Evolutionary conservation across 352 stramenopile genomes (phyloP), one percentile per base, ranked within the genome.

Genomic region (Pythium phragmitis): DNA sequence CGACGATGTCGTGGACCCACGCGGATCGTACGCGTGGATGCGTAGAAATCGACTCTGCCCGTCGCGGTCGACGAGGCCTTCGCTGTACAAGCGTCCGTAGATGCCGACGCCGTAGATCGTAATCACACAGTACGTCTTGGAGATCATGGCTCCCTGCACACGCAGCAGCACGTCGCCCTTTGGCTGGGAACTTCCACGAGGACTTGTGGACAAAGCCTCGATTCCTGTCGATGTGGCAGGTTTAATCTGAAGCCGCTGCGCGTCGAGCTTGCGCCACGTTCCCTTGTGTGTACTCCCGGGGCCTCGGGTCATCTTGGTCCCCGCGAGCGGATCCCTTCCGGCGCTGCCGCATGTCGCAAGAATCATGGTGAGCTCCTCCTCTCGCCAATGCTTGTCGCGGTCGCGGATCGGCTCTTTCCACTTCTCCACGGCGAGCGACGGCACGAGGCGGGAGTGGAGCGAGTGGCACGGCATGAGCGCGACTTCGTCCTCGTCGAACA

Each of bases 391-490:
- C 56, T 89, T 91, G 67, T 85, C 60, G 9, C 82, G 78, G 51
- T 89, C 78, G 12, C 80, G 74, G 7, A 87, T 41, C 12, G 82
- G 80, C 46, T 91, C 82, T 21, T 68, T 60, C 76, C 77, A 91
- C 19, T 60, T 58, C 60, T 91, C 82, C 17, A 63, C 69, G 26
- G 42, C 39, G 17, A 77, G 63, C 37, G 61, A 66, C 28, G 75
- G 62, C 16, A 71, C 67, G 16, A 67, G 74, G 5, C 82, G 75
- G 26, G 88, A 74, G 23, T 74, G 67, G 3, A 87, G 54, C 21
- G 77, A 79, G 67, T 89, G 75, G 46, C 82, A 91, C 2, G 82
- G 82, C 82, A 91, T 91, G n/a, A 91, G 73, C 21, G 82, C 78
- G 16, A 88, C 48, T 60, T 91, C 82, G 53, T 91, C 82, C 1